Evolutionary conservation across 352 stramenopile species (phyloP).

Genomic region (Thraustochytrium sp.): DNA sequence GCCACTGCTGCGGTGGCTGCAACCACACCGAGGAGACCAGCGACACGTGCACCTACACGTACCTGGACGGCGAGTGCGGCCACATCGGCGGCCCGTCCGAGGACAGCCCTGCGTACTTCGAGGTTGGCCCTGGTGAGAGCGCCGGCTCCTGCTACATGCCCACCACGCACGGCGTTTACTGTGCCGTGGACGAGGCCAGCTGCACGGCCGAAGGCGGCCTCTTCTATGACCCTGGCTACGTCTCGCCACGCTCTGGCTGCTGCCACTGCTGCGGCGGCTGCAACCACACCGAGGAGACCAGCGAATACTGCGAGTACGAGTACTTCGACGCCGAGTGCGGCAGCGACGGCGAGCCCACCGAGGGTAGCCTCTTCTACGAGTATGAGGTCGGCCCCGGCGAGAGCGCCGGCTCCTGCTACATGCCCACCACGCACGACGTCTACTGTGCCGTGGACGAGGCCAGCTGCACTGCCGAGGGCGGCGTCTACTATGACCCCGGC

Average conservation of each 20-base stretch:
- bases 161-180: neutral
- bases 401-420: no score
- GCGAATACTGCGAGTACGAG: neutral
- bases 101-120: neutral
- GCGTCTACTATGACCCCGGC: no score
- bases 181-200: neutral
- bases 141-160: neutral
- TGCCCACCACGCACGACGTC: neutral
- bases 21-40: conserved; percentile 24
- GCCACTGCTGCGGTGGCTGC: conserved; percentile 2
- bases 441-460: neutral
- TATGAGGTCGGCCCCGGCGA: neutral
- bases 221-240: no score
- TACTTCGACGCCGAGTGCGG: conserved; percentile 27
- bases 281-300: conserved; percentile 19
- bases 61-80: conserved; percentile 22
- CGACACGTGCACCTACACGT: neutral
- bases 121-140: no score
- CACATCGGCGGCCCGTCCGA: neutral
- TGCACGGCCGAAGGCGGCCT: no score
- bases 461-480: no score
- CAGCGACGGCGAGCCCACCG: neutral
- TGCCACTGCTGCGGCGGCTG: conserved; percentile 14
- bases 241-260: neutral
- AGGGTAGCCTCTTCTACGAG: neutral